Evolutionary conservation across 1,139 yeast genomes (phyloP).

Genomic region (Saccharomycopsis hybrid): DNA sequence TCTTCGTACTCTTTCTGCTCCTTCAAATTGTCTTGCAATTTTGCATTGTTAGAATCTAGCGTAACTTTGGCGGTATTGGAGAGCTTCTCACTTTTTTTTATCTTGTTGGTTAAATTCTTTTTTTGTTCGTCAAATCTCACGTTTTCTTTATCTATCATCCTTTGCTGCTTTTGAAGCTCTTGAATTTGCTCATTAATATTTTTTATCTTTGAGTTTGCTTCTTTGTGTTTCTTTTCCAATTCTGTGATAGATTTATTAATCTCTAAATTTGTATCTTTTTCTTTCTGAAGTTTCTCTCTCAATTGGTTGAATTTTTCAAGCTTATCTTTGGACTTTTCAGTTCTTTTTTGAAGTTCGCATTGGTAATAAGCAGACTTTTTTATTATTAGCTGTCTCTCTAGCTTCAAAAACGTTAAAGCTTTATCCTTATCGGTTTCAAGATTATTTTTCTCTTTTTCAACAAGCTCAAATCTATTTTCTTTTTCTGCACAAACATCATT

Average conservation of each 20-base stretch:
- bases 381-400: constrained; percentile 56
- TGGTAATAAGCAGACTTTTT: constrained; percentile 56
- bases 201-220: constrained; percentile 31
- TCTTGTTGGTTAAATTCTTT: constrained; percentile 55
- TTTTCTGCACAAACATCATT: constrained; percentile 80
- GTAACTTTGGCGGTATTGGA: constrained; percentile 33
- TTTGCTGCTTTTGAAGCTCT: constrained; percentile 34
- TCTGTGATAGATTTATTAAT: constrained; percentile 38
- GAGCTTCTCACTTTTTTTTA: constrained; percentile 54
- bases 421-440: constrained; percentile 65
- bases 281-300: constrained; percentile 39
- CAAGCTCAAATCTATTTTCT: constrained; percentile 71
- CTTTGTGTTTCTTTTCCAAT: constrained; percentile 34
- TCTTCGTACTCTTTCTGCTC: constrained; percentile 34
- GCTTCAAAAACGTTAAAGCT: constrained; percentile 58
- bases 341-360: constrained; percentile 39
- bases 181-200: constrained; percentile 32
- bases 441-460: constrained; percentile 65
- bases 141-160: constrained; percentile 40
- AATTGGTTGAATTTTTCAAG: constrained; percentile 33
- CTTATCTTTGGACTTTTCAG: constrained; percentile 36
- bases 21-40: constrained; percentile 40
- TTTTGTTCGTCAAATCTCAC: constrained; percentile 71
- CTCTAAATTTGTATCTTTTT: constrained; percentile 41
- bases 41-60: constrained; percentile 38